phyloP scores from a whole-genome alignment of 140 eudicot genomes.

The Oenanthe javanica region DNA sequence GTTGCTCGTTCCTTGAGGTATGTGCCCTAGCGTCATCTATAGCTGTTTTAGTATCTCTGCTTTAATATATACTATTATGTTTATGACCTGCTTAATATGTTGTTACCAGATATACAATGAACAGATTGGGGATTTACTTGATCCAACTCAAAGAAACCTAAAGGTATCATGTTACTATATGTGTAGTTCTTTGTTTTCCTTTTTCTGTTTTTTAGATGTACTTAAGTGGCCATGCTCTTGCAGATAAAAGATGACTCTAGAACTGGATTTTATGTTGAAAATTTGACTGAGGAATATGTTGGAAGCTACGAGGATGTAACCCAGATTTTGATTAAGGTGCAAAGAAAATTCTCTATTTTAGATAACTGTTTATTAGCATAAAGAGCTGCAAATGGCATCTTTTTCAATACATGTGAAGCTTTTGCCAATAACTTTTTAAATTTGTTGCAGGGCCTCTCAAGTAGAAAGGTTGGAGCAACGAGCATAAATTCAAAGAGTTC shows the following conservation, averaged over 20 bases:
- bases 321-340: slow-evolving; percentile 85
- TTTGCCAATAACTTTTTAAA: background rate
- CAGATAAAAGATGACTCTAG: slow-evolving; percentile 91
- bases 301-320: slow-evolving; percentile 71
- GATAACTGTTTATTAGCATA: background rate
- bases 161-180: slow-evolving; percentile 36
- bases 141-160: slow-evolving; percentile 79
- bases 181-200: slow-evolving; percentile 12
- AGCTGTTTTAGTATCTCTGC: background rate
- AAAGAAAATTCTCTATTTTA: background rate
- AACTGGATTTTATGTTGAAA: slow-evolving; percentile 85
- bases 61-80: background rate
- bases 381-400: background rate
- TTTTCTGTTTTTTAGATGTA: slow-evolving; percentile 3
- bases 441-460: slow-evolving; percentile 75
- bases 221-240: background rate
- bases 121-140: slow-evolving; percentile 88
- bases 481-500: slow-evolving; percentile 92
- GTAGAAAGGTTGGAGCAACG: slow-evolving; percentile 79
- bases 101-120: slow-evolving; percentile 70
- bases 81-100: background rate
- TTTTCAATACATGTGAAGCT: background rate
- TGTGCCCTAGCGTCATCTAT: slow-evolving; percentile 12
- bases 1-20: slow-evolving; percentile 98
- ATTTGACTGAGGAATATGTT: slow-evolving; percentile 84